Evolutionary conservation across 2,329 filamentous ascomycete genomes (phyloP), one percentile per base, ranked within the genome.

Genomic region (Calonectria montana): DNA sequence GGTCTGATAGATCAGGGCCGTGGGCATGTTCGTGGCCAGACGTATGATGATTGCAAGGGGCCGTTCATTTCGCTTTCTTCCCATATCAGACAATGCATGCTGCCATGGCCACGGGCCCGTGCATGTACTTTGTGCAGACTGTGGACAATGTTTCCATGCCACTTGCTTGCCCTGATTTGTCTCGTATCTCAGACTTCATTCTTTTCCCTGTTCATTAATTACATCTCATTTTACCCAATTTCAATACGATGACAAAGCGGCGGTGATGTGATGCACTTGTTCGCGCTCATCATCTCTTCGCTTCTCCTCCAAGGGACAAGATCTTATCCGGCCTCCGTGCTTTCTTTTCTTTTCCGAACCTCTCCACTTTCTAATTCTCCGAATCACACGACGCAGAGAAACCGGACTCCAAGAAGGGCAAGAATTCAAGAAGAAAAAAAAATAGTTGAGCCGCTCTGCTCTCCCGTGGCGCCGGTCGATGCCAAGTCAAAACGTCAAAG

Each of bases 381-480:
- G 35, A 29, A 45, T 23, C 9, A 31, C 57, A n/a, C 57, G 6
- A 13, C 15, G 53, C 16, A 59, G 53, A 18, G 53, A 18, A 59
- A 25, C 15, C 53, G 15, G 18, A 15, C 39, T 37, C 53, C 31
- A 39, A 39, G n/a, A 39, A 39, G 13, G 53, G 53, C 21, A 59
- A 59, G 8, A 39, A 59, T 39, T 4, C 53, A 57, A 57, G 53
- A 21, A 10, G 18, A n/a, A 18, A 48, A 50, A 23, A 47, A 23
- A 47, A 18, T 27, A 45, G 3, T 74, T 74, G 68, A 73, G 73
- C 73, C 73, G 73, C 73, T 35, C 43, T 67, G 68, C 73, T 48
- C 73, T 74, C 70, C 72, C 70, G 72, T 65, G 63, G 73, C 71
- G 71, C 73, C 59, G 66, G 71, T 72, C 71, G 41, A 65, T 73